Conservation (phyloP, 768 basidiomycete genomes). For the Gyrodon lividus region DNA sequence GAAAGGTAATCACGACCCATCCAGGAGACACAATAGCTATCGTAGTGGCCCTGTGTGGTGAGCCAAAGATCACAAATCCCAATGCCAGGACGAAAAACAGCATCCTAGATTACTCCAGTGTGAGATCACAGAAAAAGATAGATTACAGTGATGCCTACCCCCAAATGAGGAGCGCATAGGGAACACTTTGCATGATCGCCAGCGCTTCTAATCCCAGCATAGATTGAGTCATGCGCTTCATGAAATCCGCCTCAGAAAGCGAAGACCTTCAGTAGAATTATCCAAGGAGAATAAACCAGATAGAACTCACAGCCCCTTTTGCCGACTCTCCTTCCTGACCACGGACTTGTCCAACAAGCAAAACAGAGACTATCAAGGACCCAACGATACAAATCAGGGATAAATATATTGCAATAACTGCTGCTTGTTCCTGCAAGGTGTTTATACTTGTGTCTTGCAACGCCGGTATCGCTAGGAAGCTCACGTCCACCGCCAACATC, state of each 20-base stretch:
- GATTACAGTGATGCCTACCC: not conserved
- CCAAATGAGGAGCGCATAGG: slow-evolving; percentile 33
- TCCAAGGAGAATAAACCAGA: not conserved
- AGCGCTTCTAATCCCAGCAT: slow-evolving; percentile 19
- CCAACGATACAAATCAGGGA: slow-evolving; percentile 2
- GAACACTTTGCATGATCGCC: slow-evolving; percentile 34
- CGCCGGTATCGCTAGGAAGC: slow-evolving; percentile 5
- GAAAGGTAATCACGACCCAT: not conserved
- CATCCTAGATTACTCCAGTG: slow-evolving; percentile 1
- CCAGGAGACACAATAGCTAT: not conserved
- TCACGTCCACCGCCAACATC: slow-evolving; percentile 7
- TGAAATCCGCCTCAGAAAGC: slow-evolving; percentile 1
- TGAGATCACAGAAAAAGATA: not conserved
- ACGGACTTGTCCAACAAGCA: slow-evolving; percentile 38
- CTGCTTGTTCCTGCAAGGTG: not conserved
- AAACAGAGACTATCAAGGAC: slow-evolving; percentile 19
- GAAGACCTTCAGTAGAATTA: not conserved
- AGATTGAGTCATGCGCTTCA: slow-evolving; percentile 2
- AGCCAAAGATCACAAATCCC: not conserved
- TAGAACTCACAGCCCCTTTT: slow-evolving; percentile 1
- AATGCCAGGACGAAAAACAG: slow-evolving; percentile 4
- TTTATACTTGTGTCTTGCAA: not conserved
- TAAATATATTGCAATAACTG: not conserved
- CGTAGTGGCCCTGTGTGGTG: not conserved
- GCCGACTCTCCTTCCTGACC: slow-evolving; percentile 2